Evolutionary conservation across 2,329 filamentous ascomycete genomes (phyloP).

Genomic region (Fusarium pseudonygamai): DNA sequence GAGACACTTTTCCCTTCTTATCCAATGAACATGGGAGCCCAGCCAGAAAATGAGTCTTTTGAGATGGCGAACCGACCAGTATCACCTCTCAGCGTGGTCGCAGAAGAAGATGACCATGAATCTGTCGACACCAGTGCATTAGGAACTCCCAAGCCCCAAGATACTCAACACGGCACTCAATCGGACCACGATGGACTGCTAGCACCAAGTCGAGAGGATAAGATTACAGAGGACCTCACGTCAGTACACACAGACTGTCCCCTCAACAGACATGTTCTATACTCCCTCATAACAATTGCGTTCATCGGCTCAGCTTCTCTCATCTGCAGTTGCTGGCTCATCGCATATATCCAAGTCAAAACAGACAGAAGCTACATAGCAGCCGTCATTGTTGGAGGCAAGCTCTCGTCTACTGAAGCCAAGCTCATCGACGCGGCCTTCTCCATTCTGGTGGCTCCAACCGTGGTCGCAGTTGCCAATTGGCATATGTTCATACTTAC

Average conservation of each 20-base stretch:
- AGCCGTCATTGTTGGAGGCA: conserved; percentile 14
- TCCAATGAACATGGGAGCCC: not conserved
- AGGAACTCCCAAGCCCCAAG: not conserved
- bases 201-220: no score
- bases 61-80: not conserved
- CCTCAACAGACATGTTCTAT: conserved; percentile 18
- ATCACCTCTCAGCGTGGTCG: not conserved
- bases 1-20: not conserved
- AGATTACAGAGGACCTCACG: not conserved
- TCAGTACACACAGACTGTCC: not conserved
- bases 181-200: not conserved
- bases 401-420: conserved; percentile 10
- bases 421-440: conserved; percentile 28
- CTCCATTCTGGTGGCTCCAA: conserved; percentile 23
- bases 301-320: not conserved
- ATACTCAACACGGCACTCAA: not conserved
- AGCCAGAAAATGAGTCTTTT: not conserved
- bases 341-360: conserved; percentile 8
- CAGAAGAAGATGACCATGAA: not conserved
- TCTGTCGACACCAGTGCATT: not conserved
- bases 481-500: conserved; percentile 33
- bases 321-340: not conserved
- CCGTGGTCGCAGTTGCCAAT: conserved; percentile 13
- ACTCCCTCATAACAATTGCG: conserved; percentile 13
- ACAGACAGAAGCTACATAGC: conserved; percentile 1